phyloP scores from a whole-genome alignment of 305 asterid species.

The Nicotiana rustica region DNA sequence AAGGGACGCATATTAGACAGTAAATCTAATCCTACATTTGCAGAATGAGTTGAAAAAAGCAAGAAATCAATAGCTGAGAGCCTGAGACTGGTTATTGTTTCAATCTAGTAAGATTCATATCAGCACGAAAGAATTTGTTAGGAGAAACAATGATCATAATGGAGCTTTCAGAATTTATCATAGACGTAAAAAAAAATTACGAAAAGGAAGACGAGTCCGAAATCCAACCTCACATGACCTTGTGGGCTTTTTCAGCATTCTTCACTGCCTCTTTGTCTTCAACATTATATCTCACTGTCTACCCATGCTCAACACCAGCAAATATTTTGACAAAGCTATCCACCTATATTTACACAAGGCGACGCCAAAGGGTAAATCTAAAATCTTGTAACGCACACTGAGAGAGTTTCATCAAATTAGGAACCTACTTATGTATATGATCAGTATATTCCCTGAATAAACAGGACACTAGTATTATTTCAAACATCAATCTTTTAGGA shows the following conservation, averaged over 20 bases:
- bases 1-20: neutral
- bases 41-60: neutral
- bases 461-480: neutral
- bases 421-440: too few relatives aligned
- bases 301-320: constrained; percentile 43
- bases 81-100: neutral
- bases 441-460: neutral
- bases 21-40: neutral
- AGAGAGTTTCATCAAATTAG: neutral
- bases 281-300: constrained; percentile 40
- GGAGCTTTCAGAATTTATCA: constrained; percentile 7
- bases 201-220: neutral
- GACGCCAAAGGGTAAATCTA: neutral
- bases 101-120: neutral
- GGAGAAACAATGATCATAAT: neutral
- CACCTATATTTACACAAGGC: constrained; percentile 32
- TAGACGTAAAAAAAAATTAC: neutral
- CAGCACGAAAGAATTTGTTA: neutral
- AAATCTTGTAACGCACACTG: neutral
- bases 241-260: constrained; percentile 41
- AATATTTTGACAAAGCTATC: constrained; percentile 39
- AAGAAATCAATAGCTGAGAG: neutral
- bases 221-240: constrained; percentile 24
- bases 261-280: constrained; percentile 37
- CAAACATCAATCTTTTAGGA: neutral